Evolutionary conservation across 2,329 filamentous ascomycete genomes (phyloP), one percentile per base, ranked within the genome.

Genomic region (Fusarium musae): DNA sequence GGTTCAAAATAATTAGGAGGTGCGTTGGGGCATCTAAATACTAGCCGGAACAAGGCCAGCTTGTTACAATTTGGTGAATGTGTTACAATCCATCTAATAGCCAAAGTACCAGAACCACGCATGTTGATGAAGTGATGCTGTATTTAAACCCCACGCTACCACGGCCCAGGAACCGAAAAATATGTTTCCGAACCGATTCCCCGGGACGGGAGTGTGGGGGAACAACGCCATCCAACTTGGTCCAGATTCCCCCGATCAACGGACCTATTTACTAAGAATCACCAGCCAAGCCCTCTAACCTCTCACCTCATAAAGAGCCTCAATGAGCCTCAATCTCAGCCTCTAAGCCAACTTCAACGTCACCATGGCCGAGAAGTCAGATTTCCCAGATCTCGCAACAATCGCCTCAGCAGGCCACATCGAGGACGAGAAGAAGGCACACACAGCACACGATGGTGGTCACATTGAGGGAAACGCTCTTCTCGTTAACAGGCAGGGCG

Each of bases 401-500:
- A 46, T 52, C 9, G 40, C 46, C 3, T 66, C 63, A 44, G 40
- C 63, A 21, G 52, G 66, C 0, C 63, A 66, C 17, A 44, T 66
- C 10, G 63, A 66, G 6, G 54, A 66, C 8, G 43, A 62, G 39
- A 57, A 28, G 2, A 46, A 17, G 19, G 2, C 44, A 9, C 52
- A 66, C 23, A 23, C 13, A 46, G 16, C 15, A 1, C 37, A 59
- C 0, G 21, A 66, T 36, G 62, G 52, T 11, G 61, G 58, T 19
- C 61, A 63, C 7, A 42, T 67, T 17, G 65, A 67, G 10, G 65
- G 65, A 36, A 67, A 67, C 3, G 63, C 65, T 9, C 54, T 67
- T 17, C 16, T 67, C 6, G 54, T 67, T 6, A 13, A 62, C 15
- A 60, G 36, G 16, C 49, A 61, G 8, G 63, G 63, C 6, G 54